Base-by-base conservation (phyloP, 805 yeast species). In the Candida methanosorbosa region DNA sequence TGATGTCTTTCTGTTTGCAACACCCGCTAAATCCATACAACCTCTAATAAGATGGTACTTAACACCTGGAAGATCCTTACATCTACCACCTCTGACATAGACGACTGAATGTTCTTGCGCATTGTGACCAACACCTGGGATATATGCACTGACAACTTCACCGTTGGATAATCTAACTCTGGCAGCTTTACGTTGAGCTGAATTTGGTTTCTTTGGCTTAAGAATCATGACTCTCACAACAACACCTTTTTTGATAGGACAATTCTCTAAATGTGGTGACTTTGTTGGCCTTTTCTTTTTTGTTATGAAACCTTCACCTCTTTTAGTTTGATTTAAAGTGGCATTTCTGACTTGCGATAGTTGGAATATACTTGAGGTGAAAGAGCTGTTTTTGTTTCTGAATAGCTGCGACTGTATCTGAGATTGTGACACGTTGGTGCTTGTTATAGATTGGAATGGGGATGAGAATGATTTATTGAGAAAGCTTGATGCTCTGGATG, bases 81-180 rank as follows among this genome's bases (percentile, higher is more conserved):
- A 85, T 70, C 97, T 78, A 13, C 98, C 99, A n/a, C 99, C 99
- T 61, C 98, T 77, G 4, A 92, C 95, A 35, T 78, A 74, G 1
- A 92, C 97, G 34, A 92, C 94, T 52, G 94, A 84, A 63, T 92
- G 99, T 59, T 92, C 99, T 65, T 92, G 97, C 17, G 94, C 81
- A 54, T 92, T 92, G 61, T 92, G 98, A 16, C 99, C 98, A 56
- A 92, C 97, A 36, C 99, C 99, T 13, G 97, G 96, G 38, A 92
- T 92, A 57, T 87, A 88, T 1, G 96, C 96, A 30, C 90, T 79
- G 14, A 92, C 74, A 33, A 84, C 78, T 44, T 79, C 81, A 19
- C 97, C 98, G 50, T 84, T 90, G 9, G 94, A 74, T 41, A 92
- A 69, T 61, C 95, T 75, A 17, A 92, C 97, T 66, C 97, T 81